Base-by-base conservation (phyloP, 257 asterid genomes). In the Marsdenia floribunda region DNA sequence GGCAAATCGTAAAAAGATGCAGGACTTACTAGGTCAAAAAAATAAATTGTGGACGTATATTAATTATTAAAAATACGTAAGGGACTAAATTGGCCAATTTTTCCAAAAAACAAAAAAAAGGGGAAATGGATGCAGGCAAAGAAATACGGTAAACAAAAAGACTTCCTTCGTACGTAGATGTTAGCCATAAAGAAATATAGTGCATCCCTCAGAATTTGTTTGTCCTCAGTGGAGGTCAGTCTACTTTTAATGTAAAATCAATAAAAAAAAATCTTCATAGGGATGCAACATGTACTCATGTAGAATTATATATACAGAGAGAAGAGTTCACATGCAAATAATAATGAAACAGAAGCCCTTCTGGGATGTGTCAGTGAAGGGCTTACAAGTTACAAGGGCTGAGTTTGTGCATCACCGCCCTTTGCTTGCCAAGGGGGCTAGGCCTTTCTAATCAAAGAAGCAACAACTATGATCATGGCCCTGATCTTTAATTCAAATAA, bases 181-280 rank as follows among this genome's bases (percentile, higher is more conserved):
- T 42, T 9, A 6, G 47, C 10, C 42, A 38, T 3, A 38, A 5
- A 49, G 1, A 58, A 19, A n/a, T 5, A 19, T 12, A 42, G 40
- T 67, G 71, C 74, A 85, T 77, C 86, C 59, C 22, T 80, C 86
- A 80, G 88, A 82, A 58, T 67, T 72, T 57, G 76, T 69, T 76
- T 76, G 78, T 54, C 88, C 76, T 82, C 86, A 82, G 72, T 6
- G 21, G 49, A 14, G 18, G n/a, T 85, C 88, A 85, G 86, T 68
- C 86, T 82, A 85, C 86, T 85, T 85, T 85, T 85, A 85, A 80
- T 82, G 82, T 82, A 70, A 57, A 63, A 58, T 70, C n/a, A 16
- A 76, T 40, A 26, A 67, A 68, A n/a, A 22, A 65, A 22, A 65
- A 5, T 82, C 88, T 64, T 85, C 85, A 82, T 2, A 6, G 88